Evolutionary conservation across 306 rosid species (phyloP).

Genomic region (Vigna reflexopilosa): DNA sequence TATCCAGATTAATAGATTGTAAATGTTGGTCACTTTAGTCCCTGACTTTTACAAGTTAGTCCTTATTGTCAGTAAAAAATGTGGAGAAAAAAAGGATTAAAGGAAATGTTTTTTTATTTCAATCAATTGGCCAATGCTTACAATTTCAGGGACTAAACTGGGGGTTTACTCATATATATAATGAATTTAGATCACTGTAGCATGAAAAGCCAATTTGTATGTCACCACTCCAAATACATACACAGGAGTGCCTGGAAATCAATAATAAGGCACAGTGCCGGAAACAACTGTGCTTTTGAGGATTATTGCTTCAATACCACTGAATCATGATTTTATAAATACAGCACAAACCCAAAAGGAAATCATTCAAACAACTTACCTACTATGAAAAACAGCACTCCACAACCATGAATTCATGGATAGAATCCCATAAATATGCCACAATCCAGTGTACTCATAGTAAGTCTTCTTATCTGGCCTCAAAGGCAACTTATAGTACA

Average conservation of each 20-base stretch:
- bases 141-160: not conserved
- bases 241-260: constrained; percentile 1
- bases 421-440: constrained; percentile 88
- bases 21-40: not conserved
- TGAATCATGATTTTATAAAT: not conserved
- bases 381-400: constrained; percentile 90
- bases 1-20: not conserved
- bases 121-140: not conserved
- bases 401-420: constrained; percentile 94
- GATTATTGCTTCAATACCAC: not conserved
- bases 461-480: constrained; percentile 71
- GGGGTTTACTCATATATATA: not conserved
- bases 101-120: not conserved
- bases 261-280: constrained; percentile 6
- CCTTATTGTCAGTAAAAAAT: not conserved
- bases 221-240: constrained; percentile 19
- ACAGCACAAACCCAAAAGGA: constrained; percentile 5
- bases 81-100: not conserved
- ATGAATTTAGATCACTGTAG: not conserved
- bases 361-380: constrained; percentile 63
- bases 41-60: not conserved
- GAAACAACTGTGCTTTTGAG: constrained; percentile 21
- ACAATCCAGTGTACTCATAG: constrained; percentile 87
- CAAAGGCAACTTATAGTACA: constrained; percentile 86
- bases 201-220: constrained; percentile 3